Conservation (phyloP, 306 rosid species). For the Sechiopsis laciniata region DNA sequence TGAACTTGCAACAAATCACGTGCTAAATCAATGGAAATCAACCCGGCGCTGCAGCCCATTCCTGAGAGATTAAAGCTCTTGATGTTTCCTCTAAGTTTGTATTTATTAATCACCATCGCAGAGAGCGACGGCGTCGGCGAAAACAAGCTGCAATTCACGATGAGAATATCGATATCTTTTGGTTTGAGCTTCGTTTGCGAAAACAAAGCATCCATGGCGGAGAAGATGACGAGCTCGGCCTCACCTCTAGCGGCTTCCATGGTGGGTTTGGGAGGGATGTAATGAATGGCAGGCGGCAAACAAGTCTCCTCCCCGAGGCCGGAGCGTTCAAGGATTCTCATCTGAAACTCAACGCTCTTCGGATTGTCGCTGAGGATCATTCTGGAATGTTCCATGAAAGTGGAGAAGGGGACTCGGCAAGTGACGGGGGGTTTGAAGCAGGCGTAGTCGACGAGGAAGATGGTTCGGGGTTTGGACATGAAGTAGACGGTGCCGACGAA, state of each 20-base stretch:
- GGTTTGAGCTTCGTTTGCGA: slow-evolving; percentile 64
- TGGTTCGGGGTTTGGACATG: slow-evolving; percentile 79
- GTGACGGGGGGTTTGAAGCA: slow-evolving; percentile 88
- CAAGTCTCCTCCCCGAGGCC: slow-evolving; percentile 84
- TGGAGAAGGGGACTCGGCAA: slow-evolving; percentile 80
- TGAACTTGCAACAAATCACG: slow-evolving; percentile 90
- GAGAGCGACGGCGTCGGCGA: slow-evolving; percentile 88
- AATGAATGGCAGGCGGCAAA: slow-evolving; percentile 73
- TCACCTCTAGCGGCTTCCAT: slow-evolving; percentile 81
- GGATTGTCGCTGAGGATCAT: slow-evolving; percentile 66
- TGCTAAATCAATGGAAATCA: slow-evolving; percentile 72
- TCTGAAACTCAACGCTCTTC: slow-evolving; percentile 81
- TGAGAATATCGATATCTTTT: slow-evolving; percentile 72
- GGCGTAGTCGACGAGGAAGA: slow-evolving; percentile 80
- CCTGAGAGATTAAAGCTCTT: slow-evolving; percentile 86
- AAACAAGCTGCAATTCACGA: slow-evolving; percentile 74
- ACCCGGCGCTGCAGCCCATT: slow-evolving; percentile 91
- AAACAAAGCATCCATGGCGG: slow-evolving; percentile 64
- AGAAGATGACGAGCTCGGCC: slow-evolving; percentile 82
- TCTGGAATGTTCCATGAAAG: slow-evolving; percentile 94
- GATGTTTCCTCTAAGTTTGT: slow-evolving; percentile 70
- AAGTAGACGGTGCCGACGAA: slow-evolving; percentile 70
- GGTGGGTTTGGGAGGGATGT: slow-evolving; percentile 84
- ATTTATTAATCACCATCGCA: slow-evolving; percentile 86
- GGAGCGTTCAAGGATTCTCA: slow-evolving; percentile 85